Base-by-base conservation (phyloP, 352 stramenopile genomes). In the Phytopythium delawarense region DNA sequence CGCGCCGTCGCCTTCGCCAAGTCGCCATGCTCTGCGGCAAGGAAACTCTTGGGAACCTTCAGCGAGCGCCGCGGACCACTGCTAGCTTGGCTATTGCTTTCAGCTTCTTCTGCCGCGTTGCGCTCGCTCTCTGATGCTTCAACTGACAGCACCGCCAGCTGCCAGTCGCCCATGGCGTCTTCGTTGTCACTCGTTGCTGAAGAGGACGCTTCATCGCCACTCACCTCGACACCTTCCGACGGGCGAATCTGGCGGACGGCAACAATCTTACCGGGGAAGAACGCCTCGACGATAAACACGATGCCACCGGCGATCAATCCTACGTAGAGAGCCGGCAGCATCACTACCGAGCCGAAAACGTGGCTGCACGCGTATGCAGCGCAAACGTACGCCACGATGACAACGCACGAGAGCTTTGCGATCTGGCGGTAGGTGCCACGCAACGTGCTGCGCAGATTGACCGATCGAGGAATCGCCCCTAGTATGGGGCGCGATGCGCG, bases 1-100 rank as follows among this genome's bases (percentile, higher is more conserved):
- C 83, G 75, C 50, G 87, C 70, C 11, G 50, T 63, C 9, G 79
- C 87, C 60, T 92, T 92, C 13, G 58, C 64, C 20, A 71, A 42
- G 60, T 92, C 79, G 15, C 79, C 81, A n/a, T 86, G 83, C 49
- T 93, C 84, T 1, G 84, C 82, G 1, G 89, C 59, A 9, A 93
- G 42, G 40, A 90, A 93, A 18, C 68, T 69, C 58, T 79, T 71
- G 0, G 86, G 85, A 0, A 91, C 53, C 54, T 71, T 65, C 35
- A 72, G 55, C 13, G 69, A 62, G 42, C 52, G 46, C 12, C 44
- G 48, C 40, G 21, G 57, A 12, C 57, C 25, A 30, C 42, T 37
- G 35, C 25, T 28, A 37, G 34, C 4, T 44, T 39, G 54, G 4
- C 11, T 23, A 12, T 51, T 25, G 39, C 12, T 25, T 7, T 4